phyloP scores from a whole-genome alignment of 345 rosid genomes.

The Kernera saxatilis region DNA sequence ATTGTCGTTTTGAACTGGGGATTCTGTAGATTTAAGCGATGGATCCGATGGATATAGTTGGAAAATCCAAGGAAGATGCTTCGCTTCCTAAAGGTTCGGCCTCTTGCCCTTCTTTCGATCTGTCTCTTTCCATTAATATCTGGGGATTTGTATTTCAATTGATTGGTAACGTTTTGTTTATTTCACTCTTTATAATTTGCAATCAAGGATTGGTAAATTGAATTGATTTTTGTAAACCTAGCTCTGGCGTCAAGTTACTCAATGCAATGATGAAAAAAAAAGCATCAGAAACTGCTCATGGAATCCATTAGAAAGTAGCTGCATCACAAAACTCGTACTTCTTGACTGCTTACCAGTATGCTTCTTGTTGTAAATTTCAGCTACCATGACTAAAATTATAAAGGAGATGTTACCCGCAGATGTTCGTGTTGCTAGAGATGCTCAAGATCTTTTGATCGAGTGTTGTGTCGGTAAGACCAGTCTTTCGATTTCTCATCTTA shows the following conservation, averaged over 20 bases:
- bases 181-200: neutral
- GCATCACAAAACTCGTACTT: neutral
- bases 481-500: neutral
- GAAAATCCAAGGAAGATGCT: constrained; percentile 98
- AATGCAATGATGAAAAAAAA: neutral
- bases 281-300: neutral
- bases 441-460: constrained; percentile 97
- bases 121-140: neutral
- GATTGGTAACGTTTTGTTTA: neutral
- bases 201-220: neutral
- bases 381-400: constrained; percentile 98
- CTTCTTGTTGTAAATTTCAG: constrained; percentile 37
- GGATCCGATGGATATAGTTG: constrained; percentile 99
- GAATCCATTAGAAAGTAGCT: neutral
- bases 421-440: constrained; percentile 99
- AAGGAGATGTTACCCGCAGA: constrained; percentile 99
- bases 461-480: constrained; percentile 85
- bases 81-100: constrained; percentile 92
- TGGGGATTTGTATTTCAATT: neutral
- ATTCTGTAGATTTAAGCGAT: constrained; percentile 34
- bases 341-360: neutral
- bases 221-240: neutral
- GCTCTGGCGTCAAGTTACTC: neutral
- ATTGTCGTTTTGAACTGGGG: constrained; percentile 6
- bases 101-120: neutral